These are phyloP conservation scores for Candida jianshihensis DNA, from an alignment of 805 yeast species.

Conservation along the genomic window DNA sequence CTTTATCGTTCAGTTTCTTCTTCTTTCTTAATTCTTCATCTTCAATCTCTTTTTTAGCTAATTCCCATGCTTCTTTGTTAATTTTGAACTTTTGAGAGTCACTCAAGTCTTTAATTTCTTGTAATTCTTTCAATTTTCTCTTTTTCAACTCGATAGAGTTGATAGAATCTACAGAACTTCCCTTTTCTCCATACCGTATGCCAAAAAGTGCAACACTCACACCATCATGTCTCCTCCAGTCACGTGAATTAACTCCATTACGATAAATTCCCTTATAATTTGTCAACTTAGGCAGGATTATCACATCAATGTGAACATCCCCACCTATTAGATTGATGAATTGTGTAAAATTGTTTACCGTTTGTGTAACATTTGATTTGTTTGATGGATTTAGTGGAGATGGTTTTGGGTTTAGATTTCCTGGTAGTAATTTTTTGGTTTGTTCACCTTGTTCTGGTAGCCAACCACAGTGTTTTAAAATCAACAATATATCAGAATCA, in stretches of 20 bases:
- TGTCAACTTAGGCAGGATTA: slow-evolving; percentile 64
- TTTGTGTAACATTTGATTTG: slow-evolving; percentile 23
- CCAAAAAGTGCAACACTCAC: slow-evolving; percentile 56
- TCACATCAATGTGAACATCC: slow-evolving; percentile 27
- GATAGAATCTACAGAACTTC: slow-evolving; percentile 18
- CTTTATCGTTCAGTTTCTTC: not conserved
- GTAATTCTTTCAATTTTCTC: slow-evolving; percentile 18
- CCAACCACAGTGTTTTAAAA: slow-evolving; percentile 71
- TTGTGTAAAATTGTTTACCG: slow-evolving; percentile 19
- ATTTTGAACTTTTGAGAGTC: slow-evolving; percentile 1
- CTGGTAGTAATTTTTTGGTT: slow-evolving; percentile 30
- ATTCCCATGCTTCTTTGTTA: not conserved
- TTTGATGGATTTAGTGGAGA: slow-evolving; percentile 37
- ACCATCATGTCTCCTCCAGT: slow-evolving; percentile 81
- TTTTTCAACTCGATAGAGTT: slow-evolving; percentile 12
- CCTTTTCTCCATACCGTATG: slow-evolving; percentile 25
- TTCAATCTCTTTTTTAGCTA: slow-evolving; percentile 1
- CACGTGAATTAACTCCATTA: slow-evolving; percentile 65
- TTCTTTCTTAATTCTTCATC: slow-evolving; percentile 11
- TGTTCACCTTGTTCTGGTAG: slow-evolving; percentile 26
- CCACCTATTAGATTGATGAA: slow-evolving; percentile 24
- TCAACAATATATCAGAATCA: slow-evolving; percentile 79
- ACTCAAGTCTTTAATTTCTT: slow-evolving; percentile 4
- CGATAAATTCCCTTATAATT: slow-evolving; percentile 58
- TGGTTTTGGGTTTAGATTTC: slow-evolving; percentile 27